Base-by-base conservation (phyloP, 148 eudicot genomes). In the Rheum nobile region DNA sequence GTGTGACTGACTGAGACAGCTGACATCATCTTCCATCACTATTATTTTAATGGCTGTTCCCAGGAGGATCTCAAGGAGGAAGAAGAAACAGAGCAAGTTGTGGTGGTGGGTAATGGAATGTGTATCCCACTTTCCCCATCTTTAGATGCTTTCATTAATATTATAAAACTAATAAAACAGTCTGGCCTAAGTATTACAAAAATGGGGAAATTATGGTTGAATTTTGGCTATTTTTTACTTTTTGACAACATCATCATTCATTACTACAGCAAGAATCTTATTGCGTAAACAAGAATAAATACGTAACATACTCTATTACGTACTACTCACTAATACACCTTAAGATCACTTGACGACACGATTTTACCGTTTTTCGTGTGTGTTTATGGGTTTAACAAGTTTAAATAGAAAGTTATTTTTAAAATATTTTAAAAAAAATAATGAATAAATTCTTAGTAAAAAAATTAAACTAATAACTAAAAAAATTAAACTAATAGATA, bases 81-180 rank as follows among this genome's bases (percentile, higher is more conserved):
- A 6, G 54, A 48, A 19, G 57, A 50, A 50, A 8, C 34, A 65
- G 70, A 65, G 39, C 39, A 65, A 65, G 17, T 32, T 65, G 70
- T 65, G 74, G 74, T 39, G 54, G 50, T 71, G 74, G 74, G 35
- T 71, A 71, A 71, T 57, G 76, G 69, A 28, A 11, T n/a, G n/a
- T n/a, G 43, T 41, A 38, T 35, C 34, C 55, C 65, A 29, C 55
- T 50, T 72, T 72, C 59, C 65, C 65, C 75, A 29, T 34, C 3
- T 46, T 46, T 72, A 72, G 75, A 72, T 72, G 75, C 75, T 72
- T 72, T 47, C 26, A 8, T 72, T 47, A 39, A 2, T 70, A 6
- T 68, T 70, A 39, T 39, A 39, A n/a, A 70, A 11, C 10, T 6
- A 34, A 7, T 16, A 1, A 16, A 6, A 24, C 16, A 70, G 72